These are phyloP conservation scores for Thalassiosira hispida DNA, from an alignment of 352 stramenopile genomes.

Conservation along the genomic window DNA sequence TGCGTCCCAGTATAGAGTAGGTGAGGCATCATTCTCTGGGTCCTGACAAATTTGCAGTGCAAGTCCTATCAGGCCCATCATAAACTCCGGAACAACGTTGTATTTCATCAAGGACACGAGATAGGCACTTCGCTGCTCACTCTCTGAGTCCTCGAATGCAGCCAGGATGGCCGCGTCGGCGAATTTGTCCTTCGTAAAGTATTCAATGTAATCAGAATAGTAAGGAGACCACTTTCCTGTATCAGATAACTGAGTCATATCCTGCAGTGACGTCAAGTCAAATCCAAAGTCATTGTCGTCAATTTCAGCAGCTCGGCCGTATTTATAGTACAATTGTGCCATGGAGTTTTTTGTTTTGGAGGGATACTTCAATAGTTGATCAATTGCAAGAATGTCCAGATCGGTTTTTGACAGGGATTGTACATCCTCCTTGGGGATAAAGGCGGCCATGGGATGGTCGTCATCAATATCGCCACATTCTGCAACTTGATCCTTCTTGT, in stretches of 20 bases:
- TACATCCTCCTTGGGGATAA: slow-evolving; percentile 59
- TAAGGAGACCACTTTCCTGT: slow-evolving; percentile 62
- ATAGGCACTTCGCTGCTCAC: slow-evolving; percentile 26
- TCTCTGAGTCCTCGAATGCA: slow-evolving; percentile 55
- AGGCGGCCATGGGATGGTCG: slow-evolving; percentile 58
- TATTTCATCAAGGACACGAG: slow-evolving; percentile 48
- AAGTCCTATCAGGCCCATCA: slow-evolving; percentile 47
- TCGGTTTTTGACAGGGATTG: slow-evolving; percentile 64
- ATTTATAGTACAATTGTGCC: slow-evolving; percentile 47
- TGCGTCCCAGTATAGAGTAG: slow-evolving; percentile 68
- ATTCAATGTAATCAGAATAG: slow-evolving; percentile 63
- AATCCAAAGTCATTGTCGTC: slow-evolving; percentile 12
- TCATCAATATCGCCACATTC: slow-evolving; percentile 40
- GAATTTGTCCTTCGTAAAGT: slow-evolving; percentile 69
- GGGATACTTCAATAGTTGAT: slow-evolving; percentile 47
- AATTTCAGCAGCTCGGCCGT: slow-evolving; percentile 33
- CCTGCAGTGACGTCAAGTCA: slow-evolving; percentile 58
- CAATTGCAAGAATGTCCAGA: slow-evolving; percentile 75
- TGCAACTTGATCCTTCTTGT: slow-evolving; percentile 30
- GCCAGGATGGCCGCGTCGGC: slow-evolving; percentile 61
- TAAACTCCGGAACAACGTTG: slow-evolving; percentile 45
- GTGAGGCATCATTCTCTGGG: slow-evolving; percentile 6
- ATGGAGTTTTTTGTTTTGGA: slow-evolving; percentile 39
- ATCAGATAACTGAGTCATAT: slow-evolving; percentile 54
- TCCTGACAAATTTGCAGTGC: slow-evolving; percentile 25